A percentile compares a stretch with the other conserved stretches of the same genome.
Evolutionary conservation across 163 green algal genomes (phyloP).

Genomic region (Prototheca stagnorum): DNA sequence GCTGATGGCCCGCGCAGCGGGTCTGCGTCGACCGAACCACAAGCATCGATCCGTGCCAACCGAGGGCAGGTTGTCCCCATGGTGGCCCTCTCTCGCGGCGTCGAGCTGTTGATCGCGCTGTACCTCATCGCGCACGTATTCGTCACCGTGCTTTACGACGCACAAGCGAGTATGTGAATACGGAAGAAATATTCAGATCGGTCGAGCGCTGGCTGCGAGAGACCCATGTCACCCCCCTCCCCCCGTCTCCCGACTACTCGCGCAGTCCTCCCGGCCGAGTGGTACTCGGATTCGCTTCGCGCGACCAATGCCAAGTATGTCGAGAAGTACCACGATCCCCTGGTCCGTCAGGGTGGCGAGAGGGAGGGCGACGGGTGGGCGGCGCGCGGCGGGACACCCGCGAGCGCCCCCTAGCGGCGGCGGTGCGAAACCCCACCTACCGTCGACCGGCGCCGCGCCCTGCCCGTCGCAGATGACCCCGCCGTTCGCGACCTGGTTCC

Average conservation of each 20-base stretch:
- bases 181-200: background rate
- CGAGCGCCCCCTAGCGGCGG: background rate
- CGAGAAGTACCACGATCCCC: conserved; percentile 21
- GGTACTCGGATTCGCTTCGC: conserved; percentile 6
- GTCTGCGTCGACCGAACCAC: too few relatives aligned
- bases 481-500: conserved; percentile 31
- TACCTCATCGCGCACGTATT: conserved; percentile 58
- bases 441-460: background rate
- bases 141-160: conserved; percentile 47
- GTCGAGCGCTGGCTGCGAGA: background rate
- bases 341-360: conserved; percentile 13
- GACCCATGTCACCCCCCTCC: background rate
- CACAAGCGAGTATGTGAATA: conserved; percentile 22
- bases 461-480: conserved; percentile 1
- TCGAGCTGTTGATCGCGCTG: conserved; percentile 20
- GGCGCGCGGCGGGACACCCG: background rate
- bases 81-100: background rate
- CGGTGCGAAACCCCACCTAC: background rate
- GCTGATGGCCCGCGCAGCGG: too few relatives aligned
- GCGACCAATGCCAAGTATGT: conserved; percentile 17
- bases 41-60: too few relatives aligned
- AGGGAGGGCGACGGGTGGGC: background rate
- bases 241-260: background rate
- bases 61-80: background rate
- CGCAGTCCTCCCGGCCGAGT: conserved; percentile 27